A percentile compares a stretch with the other conserved stretches of the same genome.
These are phyloP conservation scores for Quercus glauca DNA, from an alignment of 306 rosid species.

Conservation along the genomic window DNA sequence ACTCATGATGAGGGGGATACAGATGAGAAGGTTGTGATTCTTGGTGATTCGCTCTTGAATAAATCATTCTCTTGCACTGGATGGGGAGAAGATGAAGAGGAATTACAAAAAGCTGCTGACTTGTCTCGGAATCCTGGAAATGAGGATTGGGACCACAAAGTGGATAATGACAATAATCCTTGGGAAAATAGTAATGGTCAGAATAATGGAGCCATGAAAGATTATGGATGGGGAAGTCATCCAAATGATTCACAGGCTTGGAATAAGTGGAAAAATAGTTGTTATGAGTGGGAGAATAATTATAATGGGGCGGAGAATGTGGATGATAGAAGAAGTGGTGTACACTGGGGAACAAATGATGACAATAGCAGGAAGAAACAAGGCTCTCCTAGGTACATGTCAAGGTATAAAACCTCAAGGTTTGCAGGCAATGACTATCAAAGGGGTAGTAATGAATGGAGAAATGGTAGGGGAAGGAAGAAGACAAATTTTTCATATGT, in stretches of 20 bases:
- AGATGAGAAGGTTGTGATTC: slow-evolving; percentile 28
- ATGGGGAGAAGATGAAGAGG: slow-evolving; percentile 52
- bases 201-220: slow-evolving; percentile 14
- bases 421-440: slow-evolving; percentile 38
- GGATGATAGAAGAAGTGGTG: slow-evolving; percentile 30
- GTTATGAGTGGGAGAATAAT: slow-evolving; percentile 22
- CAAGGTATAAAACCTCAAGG: slow-evolving; percentile 39
- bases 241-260: slow-evolving; percentile 28
- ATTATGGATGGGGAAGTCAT: slow-evolving; percentile 29
- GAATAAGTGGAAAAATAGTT: slow-evolving; percentile 35
- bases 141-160: slow-evolving; percentile 22
- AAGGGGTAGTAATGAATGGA: slow-evolving; percentile 41
- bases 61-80: slow-evolving; percentile 40
- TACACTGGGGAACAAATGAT: slow-evolving; percentile 31
- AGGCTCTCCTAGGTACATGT: slow-evolving; percentile 13
- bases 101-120: slow-evolving; percentile 23
- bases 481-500: slow-evolving; percentile 30
- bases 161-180: slow-evolving; percentile 23
- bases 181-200: slow-evolving; percentile 31
- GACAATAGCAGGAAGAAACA: slow-evolving; percentile 35
- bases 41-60: slow-evolving; percentile 34
- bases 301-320: neutral
- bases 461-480: slow-evolving; percentile 46
- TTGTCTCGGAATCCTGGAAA: slow-evolving; percentile 4
- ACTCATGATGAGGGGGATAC: slow-evolving; percentile 2